Base-by-base conservation (phyloP, 306 rosid species). In the Ormosia semicastrata region DNA sequence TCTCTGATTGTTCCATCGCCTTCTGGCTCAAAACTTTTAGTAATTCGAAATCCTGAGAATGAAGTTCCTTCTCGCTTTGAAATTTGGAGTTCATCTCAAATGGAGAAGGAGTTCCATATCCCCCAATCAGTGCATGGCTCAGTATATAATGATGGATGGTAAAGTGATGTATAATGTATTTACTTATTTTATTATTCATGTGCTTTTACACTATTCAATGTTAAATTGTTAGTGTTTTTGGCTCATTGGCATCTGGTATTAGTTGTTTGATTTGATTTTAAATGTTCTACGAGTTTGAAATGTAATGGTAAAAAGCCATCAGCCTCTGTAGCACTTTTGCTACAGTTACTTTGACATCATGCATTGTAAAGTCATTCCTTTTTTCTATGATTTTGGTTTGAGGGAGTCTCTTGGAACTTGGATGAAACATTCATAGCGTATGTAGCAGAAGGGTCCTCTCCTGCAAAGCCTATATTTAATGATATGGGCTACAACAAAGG, bases 101-200 rank as follows among this genome's bases (percentile, higher is more conserved):
- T 95, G 59, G 90, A 89, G 73, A 90, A 78, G 81, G 98, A 92
- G 85, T 92, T 88, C 75, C 92, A 75, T 60, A 79, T 95, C 43
- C 91, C 98, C 57, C 91, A 82, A 68, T 89, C 97, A 14, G 81
- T 89, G 80, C 99, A 95, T 54, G 98, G 96, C 43, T 86, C 98
- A 1, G 90, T 95, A 1, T 93, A 93, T 62, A 71, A 88, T 12
- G 99, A 95, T 87, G 98, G 91, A 84, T 93, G 99, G 99, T 95
- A 88, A 49, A 49, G 12, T 13, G 24, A 24, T 24, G 24, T 24
- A 49, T 14, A 49, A 49, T 49, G 54, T 24, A 24, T 24, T 24
- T 24, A 24, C 24, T 24, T 24, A 24, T 24, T 24, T 24, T 24
- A 24, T 24, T 24, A 24, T 24, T 24, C 24, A 1, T 24, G 24